phyloP scores from a whole-genome alignment of 2,329 filamentous ascomycete genomes.

The Tolypocladium inflatum region DNA sequence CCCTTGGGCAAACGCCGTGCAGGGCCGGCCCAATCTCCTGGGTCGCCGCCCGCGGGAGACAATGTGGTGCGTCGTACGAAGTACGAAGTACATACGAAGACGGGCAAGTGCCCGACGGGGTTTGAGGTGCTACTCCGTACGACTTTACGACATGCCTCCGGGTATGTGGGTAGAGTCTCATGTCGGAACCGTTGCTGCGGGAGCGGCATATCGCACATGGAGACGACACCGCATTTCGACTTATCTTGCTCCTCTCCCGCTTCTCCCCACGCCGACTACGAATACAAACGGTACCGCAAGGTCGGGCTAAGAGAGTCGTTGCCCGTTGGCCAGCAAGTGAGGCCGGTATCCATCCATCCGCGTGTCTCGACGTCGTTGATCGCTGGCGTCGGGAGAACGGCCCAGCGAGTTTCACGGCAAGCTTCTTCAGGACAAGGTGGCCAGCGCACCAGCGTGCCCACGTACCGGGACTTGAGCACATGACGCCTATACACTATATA shows the following conservation, averaged over 20 bases:
- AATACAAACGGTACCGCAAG: not conserved
- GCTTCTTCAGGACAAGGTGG: not conserved
- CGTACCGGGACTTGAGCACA: not conserved
- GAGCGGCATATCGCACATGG: not conserved
- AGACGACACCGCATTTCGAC: not conserved
- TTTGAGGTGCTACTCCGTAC: not conserved
- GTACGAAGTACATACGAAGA: not conserved
- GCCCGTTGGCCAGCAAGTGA: not conserved
- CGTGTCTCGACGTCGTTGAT: not conserved
- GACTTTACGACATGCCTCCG: not conserved
- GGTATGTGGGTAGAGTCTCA: not conserved
- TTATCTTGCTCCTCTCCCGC: not conserved
- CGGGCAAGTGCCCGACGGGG: not conserved
- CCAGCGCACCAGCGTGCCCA: not conserved
- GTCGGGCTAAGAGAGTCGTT: not conserved
- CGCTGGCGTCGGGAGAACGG: not conserved
- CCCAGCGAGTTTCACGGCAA: not conserved
- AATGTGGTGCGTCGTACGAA: not conserved
- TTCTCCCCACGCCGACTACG: not conserved
- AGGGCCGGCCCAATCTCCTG: slow-evolving; percentile 8
- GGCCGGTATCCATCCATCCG: not conserved
- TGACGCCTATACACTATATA: not conserved
- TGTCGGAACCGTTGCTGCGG: not conserved
- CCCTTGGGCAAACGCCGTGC: slow-evolving; percentile 1
- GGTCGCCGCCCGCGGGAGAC: slow-evolving; percentile 1